Evolutionary conservation across 2,329 filamentous ascomycete genomes (phyloP).

Genomic region (Fusarium agapanthi): DNA sequence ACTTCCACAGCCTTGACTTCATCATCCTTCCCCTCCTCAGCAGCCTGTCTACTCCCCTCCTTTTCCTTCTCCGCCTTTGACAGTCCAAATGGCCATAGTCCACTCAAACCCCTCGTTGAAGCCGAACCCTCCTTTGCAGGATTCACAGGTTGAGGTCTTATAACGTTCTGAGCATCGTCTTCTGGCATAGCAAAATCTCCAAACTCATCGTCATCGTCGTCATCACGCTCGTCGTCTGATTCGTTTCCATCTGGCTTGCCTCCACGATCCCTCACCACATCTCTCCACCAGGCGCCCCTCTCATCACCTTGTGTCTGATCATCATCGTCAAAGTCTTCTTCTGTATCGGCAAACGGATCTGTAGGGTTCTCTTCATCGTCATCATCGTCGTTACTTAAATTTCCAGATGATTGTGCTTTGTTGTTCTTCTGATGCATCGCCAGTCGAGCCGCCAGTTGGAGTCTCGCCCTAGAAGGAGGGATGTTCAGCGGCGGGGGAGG

Average conservation of each 20-base stretch:
- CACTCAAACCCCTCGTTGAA: conserved; percentile 53
- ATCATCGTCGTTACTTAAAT: conserved; percentile 49
- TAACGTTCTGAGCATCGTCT: conserved; percentile 55
- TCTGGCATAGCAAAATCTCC: conserved; percentile 75
- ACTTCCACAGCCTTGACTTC: conserved; percentile 58
- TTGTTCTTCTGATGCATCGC: conserved; percentile 76
- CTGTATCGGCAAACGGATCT: conserved; percentile 58
- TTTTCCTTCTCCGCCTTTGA: conserved; percentile 49
- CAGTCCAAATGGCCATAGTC: conserved; percentile 66
- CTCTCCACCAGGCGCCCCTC: conserved; percentile 61
- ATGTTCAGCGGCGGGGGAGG: conserved; percentile 86
- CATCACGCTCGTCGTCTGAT: conserved; percentile 60
- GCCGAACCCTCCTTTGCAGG: conserved; percentile 52
- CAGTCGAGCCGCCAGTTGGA: conserved; percentile 89
- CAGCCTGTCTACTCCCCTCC: conserved; percentile 25
- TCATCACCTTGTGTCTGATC: conserved; percentile 48
- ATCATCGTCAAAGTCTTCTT: conserved; percentile 63
- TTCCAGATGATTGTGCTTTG: conserved; percentile 56
- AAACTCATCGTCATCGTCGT: conserved; percentile 71
- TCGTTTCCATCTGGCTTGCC: conserved; percentile 57
- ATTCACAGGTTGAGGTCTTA: conserved; percentile 65
- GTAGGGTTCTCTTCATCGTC: conserved; percentile 53
- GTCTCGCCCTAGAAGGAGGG: conserved; percentile 83
- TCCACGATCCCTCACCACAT: conserved; percentile 49
- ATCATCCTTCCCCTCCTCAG: conserved; percentile 41